Conservation (phyloP, 306 rosid species). For the Prosopis cineraria region DNA sequence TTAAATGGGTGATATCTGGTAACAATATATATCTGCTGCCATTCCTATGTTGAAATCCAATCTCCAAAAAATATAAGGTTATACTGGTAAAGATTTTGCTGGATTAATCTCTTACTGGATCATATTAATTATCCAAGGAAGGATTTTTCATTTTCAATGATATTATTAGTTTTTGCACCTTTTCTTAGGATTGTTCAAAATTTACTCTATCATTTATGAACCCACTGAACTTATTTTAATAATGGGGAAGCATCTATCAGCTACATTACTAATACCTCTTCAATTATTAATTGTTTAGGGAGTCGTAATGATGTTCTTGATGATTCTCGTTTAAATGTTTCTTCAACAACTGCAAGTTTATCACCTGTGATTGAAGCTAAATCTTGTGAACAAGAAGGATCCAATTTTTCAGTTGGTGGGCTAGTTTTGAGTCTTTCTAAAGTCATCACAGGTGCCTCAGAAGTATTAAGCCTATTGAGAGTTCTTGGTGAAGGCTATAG, state of each 20-base stretch:
- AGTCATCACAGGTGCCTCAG: slow-evolving; percentile 66
- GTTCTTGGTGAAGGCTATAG: slow-evolving; percentile 89
- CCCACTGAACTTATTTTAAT: background rate
- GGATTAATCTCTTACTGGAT: background rate
- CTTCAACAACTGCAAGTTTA: slow-evolving; percentile 57
- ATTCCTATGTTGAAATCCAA: slow-evolving; percentile 27
- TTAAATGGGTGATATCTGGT: slow-evolving; percentile 29
- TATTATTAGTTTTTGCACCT: slow-evolving; percentile 17
- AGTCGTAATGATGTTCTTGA: slow-evolving; percentile 69
- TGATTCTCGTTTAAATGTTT: slow-evolving; percentile 63
- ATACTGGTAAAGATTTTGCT: background rate
- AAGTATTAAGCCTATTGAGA: slow-evolving; percentile 80
- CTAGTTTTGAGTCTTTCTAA: slow-evolving; percentile 55
- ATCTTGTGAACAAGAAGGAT: slow-evolving; percentile 66
- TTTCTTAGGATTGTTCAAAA: slow-evolving; percentile 5
- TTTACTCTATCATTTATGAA: background rate
- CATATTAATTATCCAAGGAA: background rate
- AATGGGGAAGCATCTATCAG: background rate
- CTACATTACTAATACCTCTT: slow-evolving; percentile 20
- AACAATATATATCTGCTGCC: background rate
- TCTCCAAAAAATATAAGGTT: background rate
- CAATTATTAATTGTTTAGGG: slow-evolving; percentile 50
- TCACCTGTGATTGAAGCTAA: slow-evolving; percentile 58
- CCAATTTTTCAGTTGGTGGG: slow-evolving; percentile 49
- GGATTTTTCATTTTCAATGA: background rate